Base-by-base conservation (phyloP, 495 filamentous ascomycete genomes). In the Lepraria neglecta region DNA sequence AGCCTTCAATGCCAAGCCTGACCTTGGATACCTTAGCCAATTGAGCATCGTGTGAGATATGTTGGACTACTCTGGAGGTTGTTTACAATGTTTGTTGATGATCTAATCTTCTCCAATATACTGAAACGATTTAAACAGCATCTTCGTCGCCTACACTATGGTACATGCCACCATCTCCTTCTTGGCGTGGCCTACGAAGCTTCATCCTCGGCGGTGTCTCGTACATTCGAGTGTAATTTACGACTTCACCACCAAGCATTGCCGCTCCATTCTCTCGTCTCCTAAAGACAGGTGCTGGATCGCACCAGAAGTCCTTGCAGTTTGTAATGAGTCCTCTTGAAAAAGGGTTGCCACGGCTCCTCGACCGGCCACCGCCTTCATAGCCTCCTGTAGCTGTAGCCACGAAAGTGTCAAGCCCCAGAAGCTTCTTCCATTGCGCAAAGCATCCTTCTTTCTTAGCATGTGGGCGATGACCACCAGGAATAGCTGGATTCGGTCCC, bases 271-370 rank as follows among this genome's bases (percentile, higher is more conserved):
- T 84, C 63, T 87, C 81, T 35, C 88, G 81, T 59, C 78, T 80
- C 42, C 88, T 84, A 73, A 97, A 91, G 35, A 95, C 67, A 9
- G 94, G 91, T 19, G 87, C 83, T 0, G 88, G 82, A 69, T 97
- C 94, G 67, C 89, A 90, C 89, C 90, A 98, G 72, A 98, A 98
- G 73, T 98, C 94, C 60, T 84, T 90, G 69, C 92, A 97, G 65
- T 98, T 98, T 38, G 84, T 84, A 31, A 92, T 63, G 17, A 89
- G 71, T 19, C 95, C 94, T 42, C 82, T 80, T 35, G 87, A 92
- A 72, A 90, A 98, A 0, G 90, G 91, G 67, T 98, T 98, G 35
- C 77, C 75, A 59, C 83, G 81, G 30, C 76, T 77, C 21, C 70
- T 69, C 48, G 28, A 53, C 15, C 79, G 76, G 19, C 76, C 75